Base-by-base conservation (phyloP, 1,139 yeast species). In the Pichiaceae sp. region DNA sequence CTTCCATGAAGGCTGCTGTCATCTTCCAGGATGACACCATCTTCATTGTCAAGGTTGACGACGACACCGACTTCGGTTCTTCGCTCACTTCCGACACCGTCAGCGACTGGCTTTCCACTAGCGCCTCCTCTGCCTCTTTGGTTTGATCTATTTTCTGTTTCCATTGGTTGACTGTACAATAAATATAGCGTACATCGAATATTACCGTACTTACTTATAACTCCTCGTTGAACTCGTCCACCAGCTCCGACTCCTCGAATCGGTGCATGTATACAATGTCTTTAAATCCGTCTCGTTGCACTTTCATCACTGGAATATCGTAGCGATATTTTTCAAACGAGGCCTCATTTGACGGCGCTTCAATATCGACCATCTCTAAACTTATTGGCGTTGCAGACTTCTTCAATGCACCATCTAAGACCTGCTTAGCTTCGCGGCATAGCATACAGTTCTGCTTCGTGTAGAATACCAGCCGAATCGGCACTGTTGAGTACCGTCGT, bases 271-370 rank as follows among this genome's bases (percentile, higher is more conserved):
- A 75, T 51, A 79, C 80, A 12, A 70, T 66, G 4, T 78, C 68
- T 34, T 69, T 63, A 29, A 54, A 59, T 34, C 65, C 67, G 4
- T 58, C 65, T 41, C 75, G 57, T 45, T 77, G 80, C 15, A 85
- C 66, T 53, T 87, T 95, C 29, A 86, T 58, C 0, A 89, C 96
- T 0, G 96, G 96, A 2, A 87, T 89, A 53, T 89, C 96, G 57
- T 78, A 86, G 45, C 95, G 55, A 51, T 87, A 89, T 43, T 68
- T 67, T 43, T 85, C 93, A 66, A 78, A 83, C 87, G 93, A 85
- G 36, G 70, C 64, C 37, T 72, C 62, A 56, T 87, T 80, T 36
- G 71, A 73, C 0, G 82, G 78, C 33, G 70, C 64, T 56, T 78
- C 73, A 31, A 89, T 87, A 54, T 89, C 93, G 6, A 84, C 64